Evolutionary conservation across 352 stramenopile genomes (phyloP).

Genomic region (Phytophthora quininea): DNA sequence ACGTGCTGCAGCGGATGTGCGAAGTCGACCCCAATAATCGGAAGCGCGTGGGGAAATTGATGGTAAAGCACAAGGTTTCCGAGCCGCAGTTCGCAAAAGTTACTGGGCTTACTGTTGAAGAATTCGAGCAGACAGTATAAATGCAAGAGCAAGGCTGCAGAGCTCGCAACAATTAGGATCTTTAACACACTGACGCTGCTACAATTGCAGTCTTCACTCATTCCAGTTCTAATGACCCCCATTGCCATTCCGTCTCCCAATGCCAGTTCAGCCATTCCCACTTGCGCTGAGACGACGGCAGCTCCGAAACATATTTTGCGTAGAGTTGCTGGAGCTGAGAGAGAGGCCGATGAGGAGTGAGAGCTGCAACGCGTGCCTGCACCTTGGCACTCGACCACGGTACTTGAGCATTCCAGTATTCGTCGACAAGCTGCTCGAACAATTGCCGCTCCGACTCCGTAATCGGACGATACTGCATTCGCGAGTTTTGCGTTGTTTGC

Average conservation of each 20-base stretch:
- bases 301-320: constrained; percentile 24
- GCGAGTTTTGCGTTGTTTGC: constrained; percentile 47
- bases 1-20: constrained; percentile 31
- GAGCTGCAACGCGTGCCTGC: constrained; percentile 36
- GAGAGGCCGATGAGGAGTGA: constrained; percentile 33
- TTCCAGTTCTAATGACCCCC: constrained; percentile 37
- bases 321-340: constrained; percentile 57
- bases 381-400: constrained; percentile 51
- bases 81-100: constrained; percentile 23
- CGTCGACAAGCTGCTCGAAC: constrained; percentile 63
- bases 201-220: not conserved
- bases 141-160: constrained; percentile 5
- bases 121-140: constrained; percentile 28
- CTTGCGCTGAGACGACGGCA: constrained; percentile 33
- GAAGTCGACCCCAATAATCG: constrained; percentile 15
- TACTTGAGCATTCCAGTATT: constrained; percentile 76
- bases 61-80: constrained; percentile 24
- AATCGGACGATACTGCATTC: constrained; percentile 46
- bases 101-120: constrained; percentile 12
- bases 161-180: constrained; percentile 3
- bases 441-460: constrained; percentile 40
- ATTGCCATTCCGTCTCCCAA: constrained; percentile 44
- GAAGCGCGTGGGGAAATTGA: constrained; percentile 22
- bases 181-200: no score
- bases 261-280: constrained; percentile 41